phyloP scores from a whole-genome alignment of 768 basidiomycete species.

The Boletus sensibilis region DNA sequence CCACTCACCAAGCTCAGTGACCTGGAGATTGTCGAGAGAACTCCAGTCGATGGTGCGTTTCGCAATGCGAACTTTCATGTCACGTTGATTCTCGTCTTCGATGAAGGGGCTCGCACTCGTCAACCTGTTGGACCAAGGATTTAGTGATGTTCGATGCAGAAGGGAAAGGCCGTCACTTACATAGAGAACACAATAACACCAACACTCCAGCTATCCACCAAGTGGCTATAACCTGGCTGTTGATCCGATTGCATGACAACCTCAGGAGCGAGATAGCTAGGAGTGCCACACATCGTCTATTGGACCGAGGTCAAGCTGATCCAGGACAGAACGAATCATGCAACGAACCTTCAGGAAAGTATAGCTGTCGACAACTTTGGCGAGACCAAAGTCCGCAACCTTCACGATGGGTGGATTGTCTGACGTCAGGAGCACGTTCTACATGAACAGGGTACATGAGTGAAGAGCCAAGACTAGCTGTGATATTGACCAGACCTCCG shows the following conservation, averaged over 20 bases:
- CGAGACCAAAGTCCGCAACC: conserved; percentile 94
- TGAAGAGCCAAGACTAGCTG: conserved; percentile 1
- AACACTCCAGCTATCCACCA: conserved; percentile 95
- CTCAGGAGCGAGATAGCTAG: conserved; percentile 90
- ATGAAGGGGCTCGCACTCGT: conserved; percentile 78
- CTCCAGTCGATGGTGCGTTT: conserved; percentile 63
- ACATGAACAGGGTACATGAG: conserved; percentile 1
- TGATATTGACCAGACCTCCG: conserved; percentile 50
- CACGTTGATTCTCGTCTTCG: conserved; percentile 61
- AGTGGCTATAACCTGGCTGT: conserved; percentile 71
- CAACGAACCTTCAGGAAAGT: conserved; percentile 69
- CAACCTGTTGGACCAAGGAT: conserved; percentile 48
- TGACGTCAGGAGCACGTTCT: conserved; percentile 84
- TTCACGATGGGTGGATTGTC: conserved; percentile 72
- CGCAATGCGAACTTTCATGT: conserved; percentile 60
- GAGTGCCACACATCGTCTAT: conserved; percentile 95
- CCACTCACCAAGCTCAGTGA: conserved; percentile 49
- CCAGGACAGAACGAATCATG: neutral
- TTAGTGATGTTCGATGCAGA: neutral
- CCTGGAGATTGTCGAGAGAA: conserved; percentile 37
- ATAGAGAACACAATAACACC: conserved; percentile 94
- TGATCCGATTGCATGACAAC: conserved; percentile 65
- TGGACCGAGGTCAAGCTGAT: conserved; percentile 1
- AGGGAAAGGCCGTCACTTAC: conserved; percentile 43
- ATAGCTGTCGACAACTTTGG: conserved; percentile 81